Conservation (phyloP, 2,329 filamentous ascomycete species). For the Aspergillus sp. region DNA sequence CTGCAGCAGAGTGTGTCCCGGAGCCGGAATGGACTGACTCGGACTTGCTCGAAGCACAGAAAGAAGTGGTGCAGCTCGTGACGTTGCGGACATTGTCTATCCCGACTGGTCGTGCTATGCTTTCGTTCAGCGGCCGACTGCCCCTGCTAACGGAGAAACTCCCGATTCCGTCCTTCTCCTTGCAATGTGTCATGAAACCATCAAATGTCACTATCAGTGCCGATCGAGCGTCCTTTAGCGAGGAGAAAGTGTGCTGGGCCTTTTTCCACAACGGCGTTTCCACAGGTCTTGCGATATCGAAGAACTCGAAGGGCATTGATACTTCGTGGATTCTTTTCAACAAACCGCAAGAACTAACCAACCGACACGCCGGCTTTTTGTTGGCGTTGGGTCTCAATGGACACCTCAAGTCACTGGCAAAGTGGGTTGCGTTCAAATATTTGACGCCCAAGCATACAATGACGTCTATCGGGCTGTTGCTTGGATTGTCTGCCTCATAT, state of each 20-base stretch:
- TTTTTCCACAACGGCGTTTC: conserved; percentile 97
- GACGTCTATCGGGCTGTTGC: conserved; percentile 93
- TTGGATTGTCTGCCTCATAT: conserved; percentile 90
- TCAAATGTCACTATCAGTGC: conserved; percentile 90
- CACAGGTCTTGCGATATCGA: conserved; percentile 87
- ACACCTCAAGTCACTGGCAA: conserved; percentile 88
- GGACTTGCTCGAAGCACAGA: conserved; percentile 86
- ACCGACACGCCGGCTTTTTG: conserved; percentile 92
- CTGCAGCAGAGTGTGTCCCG: conserved; percentile 72
- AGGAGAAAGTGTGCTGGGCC: conserved; percentile 97
- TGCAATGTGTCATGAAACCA: conserved; percentile 88
- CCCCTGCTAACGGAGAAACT: conserved; percentile 92
- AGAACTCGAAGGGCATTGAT: conserved; percentile 86
- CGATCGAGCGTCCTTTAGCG: conserved; percentile 80
- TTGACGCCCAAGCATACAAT: conserved; percentile 99
- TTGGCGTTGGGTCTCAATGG: conserved; percentile 90
- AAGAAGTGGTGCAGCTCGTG: conserved; percentile 80
- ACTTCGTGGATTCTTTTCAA: conserved; percentile 99
- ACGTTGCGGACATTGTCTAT: conserved; percentile 86
- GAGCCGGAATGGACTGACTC: conserved; percentile 79
- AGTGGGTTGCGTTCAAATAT: conserved; percentile 99
- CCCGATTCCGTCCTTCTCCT: conserved; percentile 82
- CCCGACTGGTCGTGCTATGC: conserved; percentile 78
- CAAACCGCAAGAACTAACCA: conserved; percentile 87
- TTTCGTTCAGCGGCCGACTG: conserved; percentile 82